Conservation (phyloP, 2,329 filamentous ascomycete genomes). For the Macrophomina tecta region DNA sequence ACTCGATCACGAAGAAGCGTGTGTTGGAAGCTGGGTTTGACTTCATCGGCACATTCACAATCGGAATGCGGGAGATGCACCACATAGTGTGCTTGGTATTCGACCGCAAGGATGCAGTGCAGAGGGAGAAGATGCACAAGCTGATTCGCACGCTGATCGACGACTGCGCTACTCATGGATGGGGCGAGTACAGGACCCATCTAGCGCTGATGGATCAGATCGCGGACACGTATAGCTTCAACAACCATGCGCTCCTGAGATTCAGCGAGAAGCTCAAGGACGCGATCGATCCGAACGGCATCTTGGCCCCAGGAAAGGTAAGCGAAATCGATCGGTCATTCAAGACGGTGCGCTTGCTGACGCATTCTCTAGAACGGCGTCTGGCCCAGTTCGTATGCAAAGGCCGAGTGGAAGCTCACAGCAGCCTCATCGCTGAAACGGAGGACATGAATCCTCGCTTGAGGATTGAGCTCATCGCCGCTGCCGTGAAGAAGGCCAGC, state of each 20-base stretch:
- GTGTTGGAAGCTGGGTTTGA: conserved; percentile 35
- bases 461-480: neutral
- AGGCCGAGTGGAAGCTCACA: conserved; percentile 17
- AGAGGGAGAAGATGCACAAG: conserved; percentile 35
- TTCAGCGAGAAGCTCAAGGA: conserved; percentile 55
- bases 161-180: conserved; percentile 49
- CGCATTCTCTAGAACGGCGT: neutral
- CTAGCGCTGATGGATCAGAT: conserved; percentile 56
- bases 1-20: conserved; percentile 37
- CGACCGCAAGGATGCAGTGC: conserved; percentile 36
- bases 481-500: neutral
- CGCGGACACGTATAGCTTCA: conserved; percentile 54
- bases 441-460: neutral
- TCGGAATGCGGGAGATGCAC: conserved; percentile 52
- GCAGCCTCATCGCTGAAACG: conserved; percentile 10
- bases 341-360: neutral
- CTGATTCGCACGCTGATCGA: conserved; percentile 43
- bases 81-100: conserved; percentile 44
- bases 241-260: conserved; percentile 49
- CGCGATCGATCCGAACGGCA: conserved; percentile 50
- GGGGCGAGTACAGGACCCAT: conserved; percentile 56
- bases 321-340: conserved; percentile 24
- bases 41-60: conserved; percentile 37
- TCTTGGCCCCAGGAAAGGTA: conserved; percentile 35
- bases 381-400: neutral